Base-by-base conservation (phyloP, 805 yeast species). In the Kockiozyma suomiensis region DNA sequence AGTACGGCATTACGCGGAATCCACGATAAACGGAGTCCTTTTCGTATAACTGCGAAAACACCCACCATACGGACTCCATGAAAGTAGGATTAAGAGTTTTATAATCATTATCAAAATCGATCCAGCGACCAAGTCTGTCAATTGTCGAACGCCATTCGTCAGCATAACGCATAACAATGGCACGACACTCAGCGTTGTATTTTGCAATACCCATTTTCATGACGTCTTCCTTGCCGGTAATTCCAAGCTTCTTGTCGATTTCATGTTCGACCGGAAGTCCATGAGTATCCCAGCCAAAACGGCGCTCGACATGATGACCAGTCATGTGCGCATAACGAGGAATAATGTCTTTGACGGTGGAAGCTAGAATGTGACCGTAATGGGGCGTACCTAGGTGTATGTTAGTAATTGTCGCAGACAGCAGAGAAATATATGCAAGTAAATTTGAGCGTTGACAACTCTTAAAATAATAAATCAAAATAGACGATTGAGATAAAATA, bases 41-140 rank as follows among this genome's bases (percentile, higher is more conserved):
- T 59, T 88, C 85, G 74, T 79, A 90, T 69, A 94, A 80, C 77
- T 90, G 85, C 79, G 88, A 85, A 82, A 94, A 94, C 33, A 90
- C 97, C 99, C 99, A 94, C 99, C 99, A 94, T 50, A 86, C 94
- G 48, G 97, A 89, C 79, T 94, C 99, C 99, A 94, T 94, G 70
- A 90, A 94, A 58, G 86, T 80, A 49, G 97, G 97, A 75, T 96
- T 91, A 76, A 94, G 82, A 30, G 99, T 94, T 79, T 62, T 62
- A 58, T 68, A 68, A 78, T 94, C 99, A 74, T 94, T 90, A 74
- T 94, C 99, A 78, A 94, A 93, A 77, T 94, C 99, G 73, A 94
- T 92, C 99, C 99, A 94, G 77, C 99, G 88, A 66, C 99, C 99
- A 68, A 94, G 77, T 77, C 98, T 88, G 56, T 91, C 93, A 70